Percentiles rank a stretch among this genome's conserved stretches.
Evolutionary conservation across 2,329 filamentous ascomycete genomes (phyloP).

Genomic region (Colletotrichum sp.): DNA sequence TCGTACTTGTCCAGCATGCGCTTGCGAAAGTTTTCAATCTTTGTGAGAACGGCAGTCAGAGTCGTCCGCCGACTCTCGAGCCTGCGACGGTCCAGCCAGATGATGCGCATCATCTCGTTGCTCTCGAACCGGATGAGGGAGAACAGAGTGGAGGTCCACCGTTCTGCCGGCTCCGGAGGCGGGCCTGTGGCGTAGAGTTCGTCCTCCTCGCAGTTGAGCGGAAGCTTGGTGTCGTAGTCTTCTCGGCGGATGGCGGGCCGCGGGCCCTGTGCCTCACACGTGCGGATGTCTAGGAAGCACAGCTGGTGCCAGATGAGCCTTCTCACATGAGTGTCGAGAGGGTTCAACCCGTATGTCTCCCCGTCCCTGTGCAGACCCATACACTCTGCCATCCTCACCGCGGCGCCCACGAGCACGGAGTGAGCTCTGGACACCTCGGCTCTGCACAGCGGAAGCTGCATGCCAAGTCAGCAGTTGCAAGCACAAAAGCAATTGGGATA

Average conservation of each 20-base stretch:
- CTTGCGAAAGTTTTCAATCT: slow-evolving; percentile 71
- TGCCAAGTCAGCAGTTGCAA: slow-evolving; percentile 24
- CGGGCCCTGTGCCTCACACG: slow-evolving; percentile 76
- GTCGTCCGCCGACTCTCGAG: slow-evolving; percentile 66
- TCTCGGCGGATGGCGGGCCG: slow-evolving; percentile 73
- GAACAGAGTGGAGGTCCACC: slow-evolving; percentile 73
- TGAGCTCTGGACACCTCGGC: slow-evolving; percentile 76
- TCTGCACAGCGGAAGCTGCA: slow-evolving; percentile 72
- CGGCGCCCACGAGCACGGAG: slow-evolving; percentile 73
- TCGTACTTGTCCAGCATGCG: slow-evolving; percentile 71
- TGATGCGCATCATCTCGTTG: slow-evolving; percentile 72
- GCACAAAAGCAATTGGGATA: neutral
- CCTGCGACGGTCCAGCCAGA: slow-evolving; percentile 73
- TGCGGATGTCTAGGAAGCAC: slow-evolving; percentile 77
- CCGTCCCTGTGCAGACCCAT: slow-evolving; percentile 79
- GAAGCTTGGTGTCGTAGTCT: slow-evolving; percentile 77
- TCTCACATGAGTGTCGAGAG: slow-evolving; percentile 74
- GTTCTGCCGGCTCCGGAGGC: slow-evolving; percentile 48
- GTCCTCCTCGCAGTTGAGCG: slow-evolving; percentile 72
- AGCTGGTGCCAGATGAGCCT: slow-evolving; percentile 80
- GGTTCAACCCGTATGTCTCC: slow-evolving; percentile 66
- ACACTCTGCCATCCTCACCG: slow-evolving; percentile 76
- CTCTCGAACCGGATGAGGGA: slow-evolving; percentile 74
- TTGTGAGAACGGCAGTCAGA: slow-evolving; percentile 68
- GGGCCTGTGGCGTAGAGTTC: slow-evolving; percentile 55